Evolutionary conservation across 2,329 filamentous ascomycete genomes (phyloP).

Genomic region (Trichoderma koningii): DNA sequence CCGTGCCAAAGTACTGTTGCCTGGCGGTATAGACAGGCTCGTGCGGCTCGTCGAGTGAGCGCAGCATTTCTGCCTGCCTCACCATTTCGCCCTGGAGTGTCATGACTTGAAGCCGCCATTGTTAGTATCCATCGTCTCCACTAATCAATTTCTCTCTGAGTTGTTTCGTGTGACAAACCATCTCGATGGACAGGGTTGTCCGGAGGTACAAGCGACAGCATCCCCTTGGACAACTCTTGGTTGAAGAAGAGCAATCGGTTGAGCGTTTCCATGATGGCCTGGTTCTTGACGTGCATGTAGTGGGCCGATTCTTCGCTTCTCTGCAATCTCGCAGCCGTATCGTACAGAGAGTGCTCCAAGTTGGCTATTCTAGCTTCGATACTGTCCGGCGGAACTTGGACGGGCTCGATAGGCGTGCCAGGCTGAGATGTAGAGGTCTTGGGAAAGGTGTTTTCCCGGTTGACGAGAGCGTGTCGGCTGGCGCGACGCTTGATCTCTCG

Average conservation of each 20-base stretch:
- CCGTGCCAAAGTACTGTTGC: slow-evolving; percentile 65
- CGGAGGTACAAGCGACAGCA: slow-evolving; percentile 72
- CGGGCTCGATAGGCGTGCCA: slow-evolving; percentile 80
- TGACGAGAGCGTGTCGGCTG: slow-evolving; percentile 88
- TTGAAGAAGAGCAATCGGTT: slow-evolving; percentile 73
- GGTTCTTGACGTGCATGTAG: slow-evolving; percentile 77
- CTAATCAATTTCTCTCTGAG: background rate
- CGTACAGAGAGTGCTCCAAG: slow-evolving; percentile 81
- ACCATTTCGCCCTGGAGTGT: slow-evolving; percentile 61
- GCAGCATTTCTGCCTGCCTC: slow-evolving; percentile 59
- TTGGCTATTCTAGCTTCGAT: slow-evolving; percentile 72
- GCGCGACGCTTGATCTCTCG: slow-evolving; percentile 95
- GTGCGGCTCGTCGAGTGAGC: slow-evolving; percentile 63
- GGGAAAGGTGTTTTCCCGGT: slow-evolving; percentile 81
- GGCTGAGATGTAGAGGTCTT: slow-evolving; percentile 77
- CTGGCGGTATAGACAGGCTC: slow-evolving; percentile 70
- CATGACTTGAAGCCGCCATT: slow-evolving; percentile 47
- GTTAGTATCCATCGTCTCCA: slow-evolving; percentile 18
- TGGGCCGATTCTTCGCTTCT: slow-evolving; percentile 83
- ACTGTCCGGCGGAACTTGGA: slow-evolving; percentile 70
- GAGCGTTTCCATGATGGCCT: slow-evolving; percentile 79
- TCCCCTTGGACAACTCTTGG: slow-evolving; percentile 75
- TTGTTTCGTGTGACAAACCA: slow-evolving; percentile 55
- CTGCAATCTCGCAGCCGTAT: slow-evolving; percentile 72
- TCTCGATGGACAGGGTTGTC: slow-evolving; percentile 81